These are phyloP conservation scores for Diaporthe australafricana DNA, from an alignment of 2,329 filamentous ascomycete genomes.

Conservation along the genomic window DNA sequence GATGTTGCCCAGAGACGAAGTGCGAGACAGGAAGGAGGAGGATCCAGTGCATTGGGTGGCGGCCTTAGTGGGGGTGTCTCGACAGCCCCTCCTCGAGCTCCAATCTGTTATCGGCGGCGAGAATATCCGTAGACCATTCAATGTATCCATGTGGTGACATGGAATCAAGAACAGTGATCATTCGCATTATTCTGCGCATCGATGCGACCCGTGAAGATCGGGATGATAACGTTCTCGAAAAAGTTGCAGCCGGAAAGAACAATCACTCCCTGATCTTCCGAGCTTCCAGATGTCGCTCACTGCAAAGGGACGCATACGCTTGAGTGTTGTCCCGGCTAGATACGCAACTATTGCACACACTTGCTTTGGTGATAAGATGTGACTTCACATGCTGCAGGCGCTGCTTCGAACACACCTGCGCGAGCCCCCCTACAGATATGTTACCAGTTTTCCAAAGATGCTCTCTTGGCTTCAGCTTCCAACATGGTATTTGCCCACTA, in stretches of 20 bases:
- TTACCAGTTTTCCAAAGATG: neutral
- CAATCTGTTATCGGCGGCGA: neutral
- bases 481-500: too few relatives aligned
- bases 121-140: neutral
- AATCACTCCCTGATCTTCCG: neutral
- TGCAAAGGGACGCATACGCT: neutral
- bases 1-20: neutral
- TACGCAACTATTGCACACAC: neutral
- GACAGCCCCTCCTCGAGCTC: neutral
- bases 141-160: too few relatives aligned
- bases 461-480: too few relatives aligned
- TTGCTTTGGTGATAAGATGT: neutral
- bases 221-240: neutral
- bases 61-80: neutral
- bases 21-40: slow-evolving; percentile 4
- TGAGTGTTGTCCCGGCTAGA: neutral
- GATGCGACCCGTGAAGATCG: neutral
- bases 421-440: neutral
- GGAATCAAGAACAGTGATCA: neutral
- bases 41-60: neutral
- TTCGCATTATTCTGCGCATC: neutral
- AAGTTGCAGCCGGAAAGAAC: too few relatives aligned
- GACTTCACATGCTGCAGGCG: neutral
- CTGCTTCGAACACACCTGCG: neutral
- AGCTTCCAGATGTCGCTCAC: too few relatives aligned